Evolutionary conservation across 768 basidiomycete genomes (phyloP).

Genomic region (Daedaleopsis nitida): DNA sequence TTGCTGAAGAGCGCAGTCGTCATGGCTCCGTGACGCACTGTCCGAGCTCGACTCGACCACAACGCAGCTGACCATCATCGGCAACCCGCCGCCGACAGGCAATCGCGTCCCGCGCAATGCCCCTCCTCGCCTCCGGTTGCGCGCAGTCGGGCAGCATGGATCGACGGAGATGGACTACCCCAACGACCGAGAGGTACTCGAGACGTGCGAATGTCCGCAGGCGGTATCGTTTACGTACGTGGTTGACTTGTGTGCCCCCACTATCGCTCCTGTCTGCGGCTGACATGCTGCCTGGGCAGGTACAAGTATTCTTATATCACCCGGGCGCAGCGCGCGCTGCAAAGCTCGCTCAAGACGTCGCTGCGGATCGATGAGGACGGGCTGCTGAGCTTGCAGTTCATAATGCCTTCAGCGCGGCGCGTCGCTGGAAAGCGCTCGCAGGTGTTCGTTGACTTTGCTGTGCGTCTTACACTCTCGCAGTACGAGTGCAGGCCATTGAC

Average conservation of each 20-base stretch:
- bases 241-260: neutral
- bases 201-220: constrained; percentile 80
- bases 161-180: constrained; percentile 96
- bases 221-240: constrained; percentile 71
- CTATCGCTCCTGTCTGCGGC: neutral
- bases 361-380: constrained; percentile 84
- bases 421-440: neutral
- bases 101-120: constrained; percentile 28
- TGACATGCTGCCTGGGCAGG: constrained; percentile 41
- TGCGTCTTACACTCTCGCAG: neutral
- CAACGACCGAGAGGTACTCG: constrained; percentile 87
- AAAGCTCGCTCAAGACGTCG: constrained; percentile 85
- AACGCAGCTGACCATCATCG: constrained; percentile 81
- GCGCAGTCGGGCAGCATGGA: constrained; percentile 81
- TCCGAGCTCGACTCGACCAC: constrained; percentile 90
- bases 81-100: constrained; percentile 56
- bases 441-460: neutral
- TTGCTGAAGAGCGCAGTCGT: constrained; percentile 50
- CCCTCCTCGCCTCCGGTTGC: constrained; percentile 78
- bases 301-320: constrained; percentile 83
- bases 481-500: neutral
- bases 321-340: constrained; percentile 71
- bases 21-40: constrained; percentile 91
- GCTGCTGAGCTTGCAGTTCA: constrained; percentile 83
- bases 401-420: constrained; percentile 52